Evolutionary conservation across 768 basidiomycete species (phyloP).

Genomic region (Xerocomellus intermedius): DNA sequence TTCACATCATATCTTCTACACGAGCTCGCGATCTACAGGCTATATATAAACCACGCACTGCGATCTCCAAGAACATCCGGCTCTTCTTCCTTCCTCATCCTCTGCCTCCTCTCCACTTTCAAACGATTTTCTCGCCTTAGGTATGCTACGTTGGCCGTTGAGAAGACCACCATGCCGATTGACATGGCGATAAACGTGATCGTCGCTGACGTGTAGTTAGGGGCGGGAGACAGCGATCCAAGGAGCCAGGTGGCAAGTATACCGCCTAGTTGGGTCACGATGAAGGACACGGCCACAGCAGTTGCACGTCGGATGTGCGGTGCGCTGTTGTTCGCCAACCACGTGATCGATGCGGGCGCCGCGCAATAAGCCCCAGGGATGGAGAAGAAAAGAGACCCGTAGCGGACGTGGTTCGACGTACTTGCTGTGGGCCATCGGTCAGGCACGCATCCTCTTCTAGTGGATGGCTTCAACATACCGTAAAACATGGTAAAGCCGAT

Average conservation of each 20-base stretch:
- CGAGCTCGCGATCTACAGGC: constrained; percentile 28
- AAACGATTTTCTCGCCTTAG: not conserved
- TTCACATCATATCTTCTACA: not conserved
- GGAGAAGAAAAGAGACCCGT: constrained; percentile 57
- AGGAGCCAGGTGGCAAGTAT: constrained; percentile 1
- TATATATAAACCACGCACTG: constrained; percentile 56
- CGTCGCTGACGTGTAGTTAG: not conserved
- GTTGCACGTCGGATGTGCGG: constrained; percentile 1
- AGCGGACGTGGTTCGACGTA: constrained; percentile 42
- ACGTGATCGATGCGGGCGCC: not conserved
- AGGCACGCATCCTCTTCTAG: not conserved
- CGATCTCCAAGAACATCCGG: constrained; percentile 44
- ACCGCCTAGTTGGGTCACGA: not conserved
- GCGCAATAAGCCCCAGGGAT: constrained; percentile 46
- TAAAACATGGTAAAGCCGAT: constrained; percentile 57
- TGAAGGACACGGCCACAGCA: not conserved
- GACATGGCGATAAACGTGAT: constrained; percentile 4
- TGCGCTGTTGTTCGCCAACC: constrained; percentile 2
- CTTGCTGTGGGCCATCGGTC: constrained; percentile 10
- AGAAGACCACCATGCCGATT: not conserved
- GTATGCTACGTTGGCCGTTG: not conserved
- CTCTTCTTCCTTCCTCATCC: constrained; percentile 36
- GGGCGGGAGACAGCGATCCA: not conserved
- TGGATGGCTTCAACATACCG: constrained; percentile 32
- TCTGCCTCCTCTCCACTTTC: constrained; percentile 28